Evolutionary conservation across 2,329 filamentous ascomycete species (phyloP), one percentile per base, ranked within the genome.

Genomic region (Stachybotrys elegans): DNA sequence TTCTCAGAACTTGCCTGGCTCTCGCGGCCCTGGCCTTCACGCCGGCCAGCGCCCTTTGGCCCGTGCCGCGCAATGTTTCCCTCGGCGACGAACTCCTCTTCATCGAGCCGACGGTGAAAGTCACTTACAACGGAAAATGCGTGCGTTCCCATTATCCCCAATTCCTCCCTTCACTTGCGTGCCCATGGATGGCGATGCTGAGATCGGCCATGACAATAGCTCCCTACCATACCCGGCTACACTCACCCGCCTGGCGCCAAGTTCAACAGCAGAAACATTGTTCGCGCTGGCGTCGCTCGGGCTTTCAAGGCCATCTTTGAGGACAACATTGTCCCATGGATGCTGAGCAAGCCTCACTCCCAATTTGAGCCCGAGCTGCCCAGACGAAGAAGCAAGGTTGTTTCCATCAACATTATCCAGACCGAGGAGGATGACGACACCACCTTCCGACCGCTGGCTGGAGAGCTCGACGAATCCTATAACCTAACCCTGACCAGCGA

Each of bases 401-500:
- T 66, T 35, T 71, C 68, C n/a, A 71, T 93, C 37, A 61, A 68
- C 16, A 80, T 93, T 51, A 69, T 69, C 13, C 81, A 89, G 59
- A 81, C 76, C 5, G 63, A 62, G 17, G 55, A 59, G 40, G 54
- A 70, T 8, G 80, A 87, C 52, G 63, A 71, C 5, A 68, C 70
- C 43, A 73, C 79, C 20, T 78, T 78, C 55, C 84, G 79, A 57
- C 78, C 84, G 9, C 63, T 76, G 4, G 76, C 75, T 19, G 83
- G 79, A 27, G 70, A 79, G 34, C 74, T 87, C 13, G 85, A 92
- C 57, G 88, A 93, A 63, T 86, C 84, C 2, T 94, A 94, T 67
- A 78, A 71, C 21, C 68, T 94, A 22, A 74, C 70, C 2, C 61
- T 94, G 31, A 72, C 71, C 12, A 59, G 65, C 17, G 62, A 73